Percentiles rank a stretch among this genome's conserved stretches.
Evolutionary conservation across 805 yeast genomes (phyloP).

Genomic region (Candida parachauliodes): DNA sequence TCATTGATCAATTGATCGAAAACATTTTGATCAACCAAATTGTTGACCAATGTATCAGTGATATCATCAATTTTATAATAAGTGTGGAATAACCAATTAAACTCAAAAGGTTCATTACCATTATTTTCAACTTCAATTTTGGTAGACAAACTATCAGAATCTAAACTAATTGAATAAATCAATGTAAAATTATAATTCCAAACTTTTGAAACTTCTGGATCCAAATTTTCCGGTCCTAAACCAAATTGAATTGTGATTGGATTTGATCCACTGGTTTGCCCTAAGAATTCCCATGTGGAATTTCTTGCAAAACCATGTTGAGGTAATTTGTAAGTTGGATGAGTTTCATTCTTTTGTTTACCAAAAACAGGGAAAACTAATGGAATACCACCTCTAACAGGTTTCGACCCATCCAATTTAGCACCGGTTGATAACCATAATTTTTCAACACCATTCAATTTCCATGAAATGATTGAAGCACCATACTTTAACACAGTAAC

Average conservation of each 20-base stretch:
- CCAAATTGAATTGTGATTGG: constrained; percentile 84
- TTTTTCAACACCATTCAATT: constrained; percentile 65
- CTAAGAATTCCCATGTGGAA: constrained; percentile 90
- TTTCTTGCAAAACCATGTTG: constrained; percentile 97
- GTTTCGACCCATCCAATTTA: constrained; percentile 83
- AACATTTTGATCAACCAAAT: constrained; percentile 68
- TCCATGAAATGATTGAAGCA: constrained; percentile 87
- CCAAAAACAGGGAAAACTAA: constrained; percentile 94
- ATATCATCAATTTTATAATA: constrained; percentile 75
- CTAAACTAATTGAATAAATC: constrained; percentile 63
- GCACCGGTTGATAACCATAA: constrained; percentile 81
- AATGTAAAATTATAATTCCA: constrained; percentile 79
- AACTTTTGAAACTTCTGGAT: constrained; percentile 50
- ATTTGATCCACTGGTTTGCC: constrained; percentile 67
- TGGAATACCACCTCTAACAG: constrained; percentile 97
- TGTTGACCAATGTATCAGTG: constrained; percentile 71
- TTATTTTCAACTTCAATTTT: constrained; percentile 73
- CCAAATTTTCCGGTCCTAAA: constrained; percentile 79
- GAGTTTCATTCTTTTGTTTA: constrained; percentile 47
- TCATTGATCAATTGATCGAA: constrained; percentile 72
- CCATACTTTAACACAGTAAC: constrained; percentile 81
- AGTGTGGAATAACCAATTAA: constrained; percentile 95
- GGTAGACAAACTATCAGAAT: constrained; percentile 57
- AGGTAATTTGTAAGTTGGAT: constrained; percentile 67
- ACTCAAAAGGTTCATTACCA: constrained; percentile 63